Evolutionary conservation across 2,329 filamentous ascomycete genomes (phyloP), one percentile per base, ranked within the genome.

Genomic region (Torrubiella hemipterigena): DNA sequence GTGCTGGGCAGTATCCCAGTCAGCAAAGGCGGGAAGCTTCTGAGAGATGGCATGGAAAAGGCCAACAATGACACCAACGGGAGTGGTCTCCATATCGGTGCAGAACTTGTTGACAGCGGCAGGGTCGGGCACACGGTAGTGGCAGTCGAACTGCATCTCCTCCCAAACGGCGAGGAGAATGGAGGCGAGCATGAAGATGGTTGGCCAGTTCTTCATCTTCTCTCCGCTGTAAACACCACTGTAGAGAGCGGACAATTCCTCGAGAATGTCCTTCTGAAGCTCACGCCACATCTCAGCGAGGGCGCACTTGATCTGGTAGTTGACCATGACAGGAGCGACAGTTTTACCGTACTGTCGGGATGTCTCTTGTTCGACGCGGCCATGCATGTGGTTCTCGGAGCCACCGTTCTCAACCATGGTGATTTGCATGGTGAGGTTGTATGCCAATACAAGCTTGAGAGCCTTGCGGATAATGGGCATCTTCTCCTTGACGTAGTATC

Each of bases 261-360:
- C 87, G 3, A 96, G 69, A 22, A 95, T 86, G 46, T 95, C 89
- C 64, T 93, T 93, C 56, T 95, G 87, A 35, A 96, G 68, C 57
- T 94, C 87, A 42, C 89, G 86, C 89, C 89, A 96, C 84, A 95
- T 93, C 49, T 93, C 86, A 42, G 87, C 89, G 61, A 96, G 78
- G 33, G 87, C 87, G 49, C 83, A 91, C 72, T 96, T 96, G 67
- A 96, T 86, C 64, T 95, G 85, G 73, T 95, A 95, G 67, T 95
- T 96, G 73, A 96, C 93, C 87, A 96, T 93, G 52, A 95, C 87
- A 10, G 89, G 89, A 12, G 89, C 89, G 40, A 94, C 77, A 21
- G 81, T 87, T 65, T 89, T 89, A 49, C 87, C 87, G 46, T 73
- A 80, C 67, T 81, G 95, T 54, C 84, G 91, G 42, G 85, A 93